Evolutionary conservation across 2,329 filamentous ascomycete species (phyloP).

Genomic region (Lasiodiplodia sp.): DNA sequence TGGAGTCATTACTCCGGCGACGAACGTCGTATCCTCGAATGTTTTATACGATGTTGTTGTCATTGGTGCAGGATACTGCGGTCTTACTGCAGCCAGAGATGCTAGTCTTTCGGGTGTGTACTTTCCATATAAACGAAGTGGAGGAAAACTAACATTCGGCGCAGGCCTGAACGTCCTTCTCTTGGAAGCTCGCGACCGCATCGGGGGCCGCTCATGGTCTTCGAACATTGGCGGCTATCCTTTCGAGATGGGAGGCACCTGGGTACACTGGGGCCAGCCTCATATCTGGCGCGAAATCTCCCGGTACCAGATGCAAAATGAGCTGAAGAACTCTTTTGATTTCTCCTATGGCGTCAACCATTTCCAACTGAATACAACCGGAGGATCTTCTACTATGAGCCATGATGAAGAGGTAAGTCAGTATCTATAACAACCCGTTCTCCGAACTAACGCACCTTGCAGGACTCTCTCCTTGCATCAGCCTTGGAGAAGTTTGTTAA

Average conservation of each 20-base stretch:
- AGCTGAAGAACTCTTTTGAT: constrained; percentile 44
- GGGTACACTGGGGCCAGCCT: constrained; percentile 48
- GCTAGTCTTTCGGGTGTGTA: constrained; percentile 37
- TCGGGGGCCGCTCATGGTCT: constrained; percentile 54
- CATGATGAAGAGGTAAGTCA: constrained; percentile 51
- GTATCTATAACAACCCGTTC: background rate
- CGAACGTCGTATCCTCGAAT: constrained; percentile 32
- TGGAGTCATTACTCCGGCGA: constrained; percentile 34
- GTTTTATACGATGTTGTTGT: constrained; percentile 37
- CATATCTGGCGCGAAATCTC: constrained; percentile 49
- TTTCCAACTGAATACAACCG: constrained; percentile 46
- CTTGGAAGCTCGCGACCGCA: constrained; percentile 51
- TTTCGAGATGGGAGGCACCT: constrained; percentile 54
- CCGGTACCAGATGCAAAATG: constrained; percentile 52
- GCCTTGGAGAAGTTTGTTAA: constrained; percentile 55
- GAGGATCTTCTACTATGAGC: constrained; percentile 45
- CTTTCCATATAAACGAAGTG: constrained; percentile 26
- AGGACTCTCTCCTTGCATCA: constrained; percentile 44
- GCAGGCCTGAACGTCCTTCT: constrained; percentile 11
- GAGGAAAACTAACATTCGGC: background rate
- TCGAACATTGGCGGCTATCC: constrained; percentile 41
- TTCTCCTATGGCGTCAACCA: constrained; percentile 54
- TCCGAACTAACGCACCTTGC: background rate
- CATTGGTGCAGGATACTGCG: constrained; percentile 39
- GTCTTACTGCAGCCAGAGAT: constrained; percentile 39